Evolutionary conservation across 805 yeast genomes (phyloP).

Genomic region (Brettanomyces nanus): DNA sequence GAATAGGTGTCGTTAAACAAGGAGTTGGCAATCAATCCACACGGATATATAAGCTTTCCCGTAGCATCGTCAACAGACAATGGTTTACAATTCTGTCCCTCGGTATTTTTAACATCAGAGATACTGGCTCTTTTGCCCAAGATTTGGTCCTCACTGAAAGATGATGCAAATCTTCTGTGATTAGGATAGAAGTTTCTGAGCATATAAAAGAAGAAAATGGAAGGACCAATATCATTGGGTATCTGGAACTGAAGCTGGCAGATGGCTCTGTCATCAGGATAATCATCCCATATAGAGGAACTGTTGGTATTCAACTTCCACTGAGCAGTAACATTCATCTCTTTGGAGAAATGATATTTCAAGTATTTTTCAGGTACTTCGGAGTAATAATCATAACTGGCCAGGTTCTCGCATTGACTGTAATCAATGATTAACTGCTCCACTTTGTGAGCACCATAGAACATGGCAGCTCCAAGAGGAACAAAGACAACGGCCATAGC

Average conservation of each 20-base stretch:
- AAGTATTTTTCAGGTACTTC: conserved; percentile 56
- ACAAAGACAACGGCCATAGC: conserved; percentile 73
- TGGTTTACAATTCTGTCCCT: conserved; percentile 59
- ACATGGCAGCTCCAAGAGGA: conserved; percentile 83
- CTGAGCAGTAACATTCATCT: conserved; percentile 36
- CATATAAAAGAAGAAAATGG: conserved; percentile 72
- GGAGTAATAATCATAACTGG: conserved; percentile 34
- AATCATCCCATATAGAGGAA: conserved; percentile 31
- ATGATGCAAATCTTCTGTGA: conserved; percentile 88
- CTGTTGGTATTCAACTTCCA: conserved; percentile 52
- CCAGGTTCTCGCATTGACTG: conserved; percentile 52
- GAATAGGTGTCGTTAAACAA: conserved; percentile 70
- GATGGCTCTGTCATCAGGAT: conserved; percentile 38
- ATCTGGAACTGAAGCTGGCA: conserved; percentile 71
- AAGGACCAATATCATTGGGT: conserved; percentile 64
- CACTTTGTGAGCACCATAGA: conserved; percentile 66
- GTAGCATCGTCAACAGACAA: conserved; percentile 32
- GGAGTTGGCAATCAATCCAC: conserved; percentile 79
- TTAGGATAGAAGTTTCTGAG: conserved; percentile 86
- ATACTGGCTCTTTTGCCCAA: conserved; percentile 62
- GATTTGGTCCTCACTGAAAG: conserved; percentile 73
- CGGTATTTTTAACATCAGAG: conserved; percentile 42
- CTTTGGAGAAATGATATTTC: conserved; percentile 47
- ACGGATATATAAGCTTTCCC: conserved; percentile 63
- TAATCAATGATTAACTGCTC: conserved; percentile 75